Evolutionary conservation across 345 rosid species (phyloP).

Genomic region (Salix arbutifolia): DNA sequence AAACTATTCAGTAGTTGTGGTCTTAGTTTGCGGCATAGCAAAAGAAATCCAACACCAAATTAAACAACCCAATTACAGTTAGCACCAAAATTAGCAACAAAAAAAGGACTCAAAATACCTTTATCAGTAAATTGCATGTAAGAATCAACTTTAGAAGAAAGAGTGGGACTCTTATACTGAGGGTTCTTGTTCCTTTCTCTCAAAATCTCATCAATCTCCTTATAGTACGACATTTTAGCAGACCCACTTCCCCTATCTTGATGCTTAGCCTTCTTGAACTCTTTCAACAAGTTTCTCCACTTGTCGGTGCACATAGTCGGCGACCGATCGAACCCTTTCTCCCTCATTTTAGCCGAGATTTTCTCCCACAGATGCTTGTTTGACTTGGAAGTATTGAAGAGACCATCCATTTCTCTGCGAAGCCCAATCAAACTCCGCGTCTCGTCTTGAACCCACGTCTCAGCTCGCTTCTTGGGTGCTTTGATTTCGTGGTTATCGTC

Average conservation of each 20-base stretch:
- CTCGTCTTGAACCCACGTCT: slow-evolving; percentile 98
- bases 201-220: slow-evolving; percentile 94
- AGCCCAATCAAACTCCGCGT: slow-evolving; percentile 72
- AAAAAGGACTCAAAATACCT: slow-evolving; percentile 40
- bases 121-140: slow-evolving; percentile 89
- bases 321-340: slow-evolving; percentile 91
- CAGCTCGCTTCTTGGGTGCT: slow-evolving; percentile 95
- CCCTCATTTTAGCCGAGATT: slow-evolving; percentile 86
- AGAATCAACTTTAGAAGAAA: slow-evolving; percentile 69
- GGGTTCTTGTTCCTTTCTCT: slow-evolving; percentile 70
- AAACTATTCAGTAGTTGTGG: not conserved
- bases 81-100: not conserved
- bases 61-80: not conserved
- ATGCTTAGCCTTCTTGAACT: slow-evolving; percentile 87
- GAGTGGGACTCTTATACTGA: slow-evolving; percentile 62
- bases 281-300: slow-evolving; percentile 97
- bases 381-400: slow-evolving; percentile 93
- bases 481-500: slow-evolving; percentile 73
- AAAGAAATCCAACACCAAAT: not conserved
- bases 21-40: not conserved
- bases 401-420: slow-evolving; percentile 81
- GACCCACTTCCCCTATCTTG: slow-evolving; percentile 76
- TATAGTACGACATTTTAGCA: slow-evolving; percentile 87
- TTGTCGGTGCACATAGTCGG: slow-evolving; percentile 99
- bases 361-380: slow-evolving; percentile 97